Evolutionary conservation across 768 basidiomycete species (phyloP), one percentile per base, ranked within the genome.

Genomic region (Phylloporus rhodoxanthus): DNA sequence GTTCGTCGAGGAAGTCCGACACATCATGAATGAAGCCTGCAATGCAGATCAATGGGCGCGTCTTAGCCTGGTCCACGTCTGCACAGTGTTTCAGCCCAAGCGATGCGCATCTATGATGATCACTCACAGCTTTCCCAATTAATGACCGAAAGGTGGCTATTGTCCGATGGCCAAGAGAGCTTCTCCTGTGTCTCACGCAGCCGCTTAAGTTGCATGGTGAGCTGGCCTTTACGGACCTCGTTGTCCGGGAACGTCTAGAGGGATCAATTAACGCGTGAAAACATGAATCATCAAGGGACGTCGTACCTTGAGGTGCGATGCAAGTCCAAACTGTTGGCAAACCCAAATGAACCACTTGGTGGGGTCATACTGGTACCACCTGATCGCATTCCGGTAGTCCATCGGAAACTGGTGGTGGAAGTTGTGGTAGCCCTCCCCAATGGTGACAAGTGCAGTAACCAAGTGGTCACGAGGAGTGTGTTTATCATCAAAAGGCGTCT

Each of bases 381-480:
- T 91, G 76, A 95, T 91, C 49, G 93, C 93, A 62, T 95, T 95
- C 21, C 93, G 81, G 74, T 93, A 97, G 68, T 97, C 93, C 88
- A 91, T 91, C 7, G 93, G 93, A 80, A 95, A 95, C 51, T 81
- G 82, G 63, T 97, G 93, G 72, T 97, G 93, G 81, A 95, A 95
- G 70, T 97, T 97, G 76, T 97, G 93, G 74, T 97, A 97, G 14
- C 93, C 93, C 69, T 97, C 93, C 47, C 93, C 93, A 61, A 94
- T 84, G 32, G 93, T 96, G 53, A 82, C 85, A 26, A 96, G 73
- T 3, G 93, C 93, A 26, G 92, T 94, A 64, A 94, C 65, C 52
- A 92, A 65, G 69, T 94, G 92, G 68, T 95, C 91, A 45, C 85
- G 78, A 15, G 93, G 92, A 8, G 90, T 87, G 69, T 93, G 90